phyloP scores from a whole-genome alignment of 768 basidiomycete species.

The Phlegmacium glaucopus region DNA sequence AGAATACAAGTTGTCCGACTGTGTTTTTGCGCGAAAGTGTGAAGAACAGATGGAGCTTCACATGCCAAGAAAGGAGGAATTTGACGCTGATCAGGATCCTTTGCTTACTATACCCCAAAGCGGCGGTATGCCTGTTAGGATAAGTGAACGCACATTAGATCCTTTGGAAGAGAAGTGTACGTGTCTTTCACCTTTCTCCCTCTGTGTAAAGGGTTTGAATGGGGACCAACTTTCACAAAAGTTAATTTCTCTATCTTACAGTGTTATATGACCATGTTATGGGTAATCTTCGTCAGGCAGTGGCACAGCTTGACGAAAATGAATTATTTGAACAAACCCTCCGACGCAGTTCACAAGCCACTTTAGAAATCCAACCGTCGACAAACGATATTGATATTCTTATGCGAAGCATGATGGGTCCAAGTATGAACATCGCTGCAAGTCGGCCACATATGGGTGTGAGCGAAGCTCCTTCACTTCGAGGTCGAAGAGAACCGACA shows the following conservation, averaged over 20 bases:
- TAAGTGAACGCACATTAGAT: slow-evolving; percentile 15
- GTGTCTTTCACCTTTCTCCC: slow-evolving; percentile 10
- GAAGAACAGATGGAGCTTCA: slow-evolving; percentile 35
- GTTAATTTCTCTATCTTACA: not conserved
- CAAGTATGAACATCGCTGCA: slow-evolving; percentile 16
- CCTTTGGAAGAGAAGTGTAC: slow-evolving; percentile 34
- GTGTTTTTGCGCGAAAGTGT: slow-evolving; percentile 41
- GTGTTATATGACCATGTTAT: slow-evolving; percentile 34
- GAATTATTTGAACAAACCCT: slow-evolving; percentile 47
- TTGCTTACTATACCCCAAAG: slow-evolving; percentile 28
- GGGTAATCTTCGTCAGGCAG: slow-evolving; percentile 30
- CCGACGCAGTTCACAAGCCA: slow-evolving; percentile 44
- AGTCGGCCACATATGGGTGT: slow-evolving; percentile 12
- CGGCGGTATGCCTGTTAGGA: slow-evolving; percentile 11
- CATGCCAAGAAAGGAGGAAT: slow-evolving; percentile 36
- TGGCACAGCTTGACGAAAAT: slow-evolving; percentile 42
- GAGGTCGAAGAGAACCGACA: slow-evolving; percentile 7
- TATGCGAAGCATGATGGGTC: slow-evolving; percentile 52
- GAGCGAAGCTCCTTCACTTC: slow-evolving; percentile 7
- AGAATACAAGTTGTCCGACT: slow-evolving; percentile 35
- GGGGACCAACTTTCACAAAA: slow-evolving; percentile 12
- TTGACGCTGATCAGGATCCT: slow-evolving; percentile 35
- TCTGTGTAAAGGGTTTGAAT: no score
- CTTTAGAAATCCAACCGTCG: slow-evolving; percentile 37
- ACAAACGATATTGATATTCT: slow-evolving; percentile 46